A percentile compares a stretch with the other conserved stretches of the same genome.
Conservation (phyloP, 2,329 filamentous ascomycete species). For the Aureobasidium sp. region DNA sequence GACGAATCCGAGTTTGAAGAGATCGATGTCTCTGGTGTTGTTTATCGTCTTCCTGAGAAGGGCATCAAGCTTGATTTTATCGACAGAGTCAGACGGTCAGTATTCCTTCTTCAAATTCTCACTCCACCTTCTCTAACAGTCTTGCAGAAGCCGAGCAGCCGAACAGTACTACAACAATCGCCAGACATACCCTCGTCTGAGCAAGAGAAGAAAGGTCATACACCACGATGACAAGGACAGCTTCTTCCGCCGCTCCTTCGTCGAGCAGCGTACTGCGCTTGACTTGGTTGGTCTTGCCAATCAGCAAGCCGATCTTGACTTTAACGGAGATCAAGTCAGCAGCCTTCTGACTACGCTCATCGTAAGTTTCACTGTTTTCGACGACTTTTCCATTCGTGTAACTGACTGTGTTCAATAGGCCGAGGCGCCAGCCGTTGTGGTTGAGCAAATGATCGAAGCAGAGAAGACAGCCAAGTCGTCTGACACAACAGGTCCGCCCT, state of each 20-base stretch:
- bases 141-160: not conserved
- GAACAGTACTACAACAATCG: slow-evolving; percentile 9
- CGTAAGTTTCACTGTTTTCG: slow-evolving; percentile 42
- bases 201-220: not conserved
- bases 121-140: slow-evolving; percentile 21
- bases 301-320: slow-evolving; percentile 43
- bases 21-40: slow-evolving; percentile 32
- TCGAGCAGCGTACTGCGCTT: slow-evolving; percentile 60
- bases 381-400: slow-evolving; percentile 21
- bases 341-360: slow-evolving; percentile 54
- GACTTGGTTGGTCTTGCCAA: slow-evolving; percentile 54
- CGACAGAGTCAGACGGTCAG: slow-evolving; percentile 48
- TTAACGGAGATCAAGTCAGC: slow-evolving; percentile 40
- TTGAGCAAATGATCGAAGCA: slow-evolving; percentile 31
- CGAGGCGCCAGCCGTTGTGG: slow-evolving; percentile 38
- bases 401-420: slow-evolving; percentile 29
- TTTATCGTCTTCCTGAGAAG: slow-evolving; percentile 39
- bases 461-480: slow-evolving; percentile 20
- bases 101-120: slow-evolving; percentile 15
- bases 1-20: slow-evolving; percentile 40
- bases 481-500: slow-evolving; percentile 17
- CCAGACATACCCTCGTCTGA: not conserved
- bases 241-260: slow-evolving; percentile 43
- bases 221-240: slow-evolving; percentile 25
- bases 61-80: slow-evolving; percentile 55